Percentiles rank a stretch among this genome's conserved stretches.
phyloP scores from a whole-genome alignment of 257 asterid genomes.

The Petunia secreta region DNA sequence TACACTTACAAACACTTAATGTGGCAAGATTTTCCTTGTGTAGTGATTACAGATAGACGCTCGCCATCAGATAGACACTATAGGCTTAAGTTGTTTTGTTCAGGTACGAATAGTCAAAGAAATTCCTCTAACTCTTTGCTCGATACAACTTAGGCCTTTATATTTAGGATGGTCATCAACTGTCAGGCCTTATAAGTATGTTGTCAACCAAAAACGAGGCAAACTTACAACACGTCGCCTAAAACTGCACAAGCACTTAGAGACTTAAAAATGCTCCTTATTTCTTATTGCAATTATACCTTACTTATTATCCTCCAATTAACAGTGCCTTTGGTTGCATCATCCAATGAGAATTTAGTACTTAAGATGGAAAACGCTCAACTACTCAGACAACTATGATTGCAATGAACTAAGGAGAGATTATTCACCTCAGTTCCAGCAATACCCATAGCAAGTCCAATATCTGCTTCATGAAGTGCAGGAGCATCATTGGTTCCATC shows the following conservation, averaged over 20 bases:
- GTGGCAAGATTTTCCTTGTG: background rate
- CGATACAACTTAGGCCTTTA: background rate
- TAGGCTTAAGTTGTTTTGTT: background rate
- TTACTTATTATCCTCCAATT: background rate
- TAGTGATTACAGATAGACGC: background rate
- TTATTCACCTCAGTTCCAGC: conserved; percentile 90
- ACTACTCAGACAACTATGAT: background rate
- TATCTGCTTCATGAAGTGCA: conserved; percentile 98
- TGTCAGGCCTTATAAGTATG: conserved; percentile 6
- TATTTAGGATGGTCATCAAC: background rate
- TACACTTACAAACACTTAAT: background rate
- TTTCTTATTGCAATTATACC: background rate
- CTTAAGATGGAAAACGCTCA: background rate
- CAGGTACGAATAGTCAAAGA: background rate
- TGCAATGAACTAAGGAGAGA: background rate
- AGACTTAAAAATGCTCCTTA: background rate
- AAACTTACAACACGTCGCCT: background rate
- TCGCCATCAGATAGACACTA: background rate
- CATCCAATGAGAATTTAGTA: background rate
- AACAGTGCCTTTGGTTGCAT: background rate
- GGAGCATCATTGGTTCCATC: conserved; percentile 99
- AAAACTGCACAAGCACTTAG: background rate
- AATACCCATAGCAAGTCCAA: conserved; percentile 98
- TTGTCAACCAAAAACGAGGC: background rate
- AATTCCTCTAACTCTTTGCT: background rate